Evolutionary conservation across 257 asterid genomes (phyloP), one percentile per base, ranked within the genome.

Genomic region (Solanum rostratum): DNA sequence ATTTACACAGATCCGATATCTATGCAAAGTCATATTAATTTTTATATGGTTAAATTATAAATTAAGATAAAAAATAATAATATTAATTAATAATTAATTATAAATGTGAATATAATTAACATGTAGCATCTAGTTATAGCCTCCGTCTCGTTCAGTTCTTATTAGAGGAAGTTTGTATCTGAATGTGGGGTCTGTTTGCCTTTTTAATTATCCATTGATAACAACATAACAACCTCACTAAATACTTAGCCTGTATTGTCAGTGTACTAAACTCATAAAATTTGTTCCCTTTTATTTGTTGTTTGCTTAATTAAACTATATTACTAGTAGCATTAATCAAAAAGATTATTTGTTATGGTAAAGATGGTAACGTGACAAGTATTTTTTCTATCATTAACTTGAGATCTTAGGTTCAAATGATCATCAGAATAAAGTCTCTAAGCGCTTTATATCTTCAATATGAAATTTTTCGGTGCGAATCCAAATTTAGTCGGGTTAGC

Each of bases 361-460:
- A n/a, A n/a, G 45, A 41, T 41, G 45, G 7, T 1, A 41, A 8
- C 5, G 45, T 41, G 39, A 7, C 2, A 41, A 41, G 10, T 41
- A 41, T 41, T 41, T 7, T 1, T 41, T 41, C 45, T 33, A 6
- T 41, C 7, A 6, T 41, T 41, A 41, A 41, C 1, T 7, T 5
- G 9, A 7, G 10, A 41, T 41, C 1, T 55, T 5, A 4, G 4
- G 0, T 57, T 20, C 8, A 3, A 57, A 24, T 55, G 13, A 19
- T 8, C 6, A 8, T 2, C 3, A 10, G 20, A 19, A 55, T 57
- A 27, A 6, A 20, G 0, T 57, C 1, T 0, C 1, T 57, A 3
- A 2, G 7, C 0, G 14, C 6, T 9, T 9, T 57, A 57, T 55
- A 0, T 1, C 3, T 19, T 8, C 1, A 3, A 19, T 1, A 1